phyloP scores from a whole-genome alignment of 257 asterid species.

The Hygrophila difformis region DNA sequence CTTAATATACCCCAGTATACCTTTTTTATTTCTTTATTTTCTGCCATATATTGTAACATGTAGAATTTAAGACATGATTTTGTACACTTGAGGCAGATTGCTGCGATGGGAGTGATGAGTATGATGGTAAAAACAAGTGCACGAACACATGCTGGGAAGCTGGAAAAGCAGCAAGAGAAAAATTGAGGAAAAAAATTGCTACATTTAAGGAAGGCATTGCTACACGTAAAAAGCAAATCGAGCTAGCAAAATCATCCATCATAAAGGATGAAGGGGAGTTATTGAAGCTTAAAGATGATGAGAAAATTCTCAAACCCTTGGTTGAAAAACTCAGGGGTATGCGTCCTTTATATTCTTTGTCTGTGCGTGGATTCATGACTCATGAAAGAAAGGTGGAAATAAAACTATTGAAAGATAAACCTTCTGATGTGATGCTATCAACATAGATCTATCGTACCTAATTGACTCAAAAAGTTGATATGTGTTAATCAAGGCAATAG shows the following conservation, averaged over 20 bases:
- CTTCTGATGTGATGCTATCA: slow-evolving; percentile 3
- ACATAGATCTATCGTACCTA: too few relatives aligned
- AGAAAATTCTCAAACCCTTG: slow-evolving; percentile 63
- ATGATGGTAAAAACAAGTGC: slow-evolving; percentile 74
- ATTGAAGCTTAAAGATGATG: slow-evolving; percentile 60
- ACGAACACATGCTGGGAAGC: slow-evolving; percentile 92
- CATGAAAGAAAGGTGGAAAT: background rate
- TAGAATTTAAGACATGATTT: slow-evolving; percentile 14
- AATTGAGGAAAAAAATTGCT: slow-evolving; percentile 69
- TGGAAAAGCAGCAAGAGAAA: slow-evolving; percentile 87
- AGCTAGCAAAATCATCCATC: slow-evolving; percentile 60
- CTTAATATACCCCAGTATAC: background rate
- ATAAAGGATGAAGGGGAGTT: slow-evolving; percentile 72
- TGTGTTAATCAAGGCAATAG: too few relatives aligned
- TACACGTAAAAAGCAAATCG: slow-evolving; percentile 53
- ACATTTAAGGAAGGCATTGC: slow-evolving; percentile 65
- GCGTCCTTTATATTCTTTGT: too few relatives aligned
- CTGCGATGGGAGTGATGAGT: slow-evolving; percentile 98
- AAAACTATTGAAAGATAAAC: slow-evolving; percentile 1
- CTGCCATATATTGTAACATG: slow-evolving; percentile 1
- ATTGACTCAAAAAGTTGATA: too few relatives aligned
- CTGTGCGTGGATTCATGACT: too few relatives aligned
- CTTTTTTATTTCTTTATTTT: slow-evolving; percentile 6
- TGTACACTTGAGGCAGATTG: slow-evolving; percentile 61
- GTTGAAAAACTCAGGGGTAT: slow-evolving; percentile 84